Evolutionary conservation across 345 rosid genomes (phyloP).

Genomic region (Salix purpurea): DNA sequence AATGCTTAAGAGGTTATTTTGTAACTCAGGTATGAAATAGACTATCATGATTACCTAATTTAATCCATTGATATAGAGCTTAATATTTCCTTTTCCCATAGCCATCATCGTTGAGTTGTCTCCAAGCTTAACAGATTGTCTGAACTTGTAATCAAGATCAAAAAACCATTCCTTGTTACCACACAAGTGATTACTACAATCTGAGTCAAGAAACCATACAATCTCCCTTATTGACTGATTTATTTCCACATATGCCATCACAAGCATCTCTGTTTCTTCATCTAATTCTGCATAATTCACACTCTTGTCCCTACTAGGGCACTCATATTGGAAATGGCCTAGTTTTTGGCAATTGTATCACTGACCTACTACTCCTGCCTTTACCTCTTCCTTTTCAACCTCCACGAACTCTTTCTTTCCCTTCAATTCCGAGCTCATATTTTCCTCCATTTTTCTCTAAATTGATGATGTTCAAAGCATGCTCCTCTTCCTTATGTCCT

Average conservation of each 20-base stretch:
- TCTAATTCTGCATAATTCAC: not conserved
- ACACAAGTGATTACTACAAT: not conserved
- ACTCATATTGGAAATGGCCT: not conserved
- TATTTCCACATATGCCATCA: not conserved
- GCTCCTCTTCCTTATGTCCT: no score
- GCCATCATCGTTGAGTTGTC: not conserved
- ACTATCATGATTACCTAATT: not conserved
- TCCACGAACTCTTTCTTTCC: not conserved
- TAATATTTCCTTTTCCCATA: not conserved
- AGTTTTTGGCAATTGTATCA: not conserved
- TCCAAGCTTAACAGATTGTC: not conserved
- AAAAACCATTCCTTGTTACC: constrained; percentile 5
- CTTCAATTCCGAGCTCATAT: not conserved
- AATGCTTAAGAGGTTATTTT: not conserved
- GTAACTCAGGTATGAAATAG: not conserved
- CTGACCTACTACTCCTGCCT: not conserved
- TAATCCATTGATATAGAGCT: not conserved
- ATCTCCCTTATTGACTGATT: not conserved
- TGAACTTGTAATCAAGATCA: not conserved
- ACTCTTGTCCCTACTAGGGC: not conserved
- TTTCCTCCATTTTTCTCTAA: no score
- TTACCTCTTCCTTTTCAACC: not conserved
- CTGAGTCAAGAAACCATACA: constrained; percentile 2
- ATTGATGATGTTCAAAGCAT: no score
- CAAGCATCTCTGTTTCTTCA: not conserved